Evolutionary conservation across 164 flowering plant genomes (phyloP).

Genomic region (Tetracentron sinense): DNA sequence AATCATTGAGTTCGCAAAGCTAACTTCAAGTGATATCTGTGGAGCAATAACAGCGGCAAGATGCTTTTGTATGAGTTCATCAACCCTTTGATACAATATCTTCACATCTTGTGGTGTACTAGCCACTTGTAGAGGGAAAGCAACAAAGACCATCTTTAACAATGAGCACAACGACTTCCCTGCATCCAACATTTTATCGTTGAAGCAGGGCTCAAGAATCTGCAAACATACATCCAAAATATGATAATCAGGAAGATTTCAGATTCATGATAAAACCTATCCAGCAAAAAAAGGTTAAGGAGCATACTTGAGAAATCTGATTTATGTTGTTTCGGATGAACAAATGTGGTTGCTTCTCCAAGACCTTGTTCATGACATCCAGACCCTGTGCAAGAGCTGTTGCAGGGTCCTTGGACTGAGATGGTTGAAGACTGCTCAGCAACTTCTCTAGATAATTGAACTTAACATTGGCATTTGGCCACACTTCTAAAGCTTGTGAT

Average conservation of each 20-base stretch:
- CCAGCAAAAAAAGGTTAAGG: neutral
- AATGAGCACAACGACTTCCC: constrained; percentile 90
- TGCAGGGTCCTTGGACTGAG: constrained; percentile 97
- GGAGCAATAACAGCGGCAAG: constrained; percentile 63
- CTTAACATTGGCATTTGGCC: constrained; percentile 99
- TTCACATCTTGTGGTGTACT: constrained; percentile 77
- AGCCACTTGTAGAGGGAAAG: constrained; percentile 72
- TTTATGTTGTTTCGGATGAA: constrained; percentile 89
- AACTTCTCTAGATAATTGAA: constrained; percentile 95
- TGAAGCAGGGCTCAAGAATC: constrained; percentile 98
- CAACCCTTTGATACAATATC: constrained; percentile 73
- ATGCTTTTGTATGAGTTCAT: constrained; percentile 89
- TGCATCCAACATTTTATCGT: constrained; percentile 84
- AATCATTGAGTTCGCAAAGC: constrained; percentile 58
- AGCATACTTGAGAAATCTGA: constrained; percentile 84
- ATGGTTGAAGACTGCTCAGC: constrained; percentile 80
- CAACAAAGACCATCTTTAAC: constrained; percentile 84
- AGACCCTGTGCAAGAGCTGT: constrained; percentile 98
- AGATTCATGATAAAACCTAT: neutral
- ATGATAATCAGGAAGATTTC: constrained; percentile 2
- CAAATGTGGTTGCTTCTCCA: constrained; percentile 97
- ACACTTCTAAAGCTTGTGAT: constrained; percentile 96
- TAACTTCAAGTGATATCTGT: constrained; percentile 69
- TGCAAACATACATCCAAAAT: constrained; percentile 23
- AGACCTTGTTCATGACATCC: constrained; percentile 96